Conservation (phyloP, 345 rosid species). For the Populus alba region DNA sequence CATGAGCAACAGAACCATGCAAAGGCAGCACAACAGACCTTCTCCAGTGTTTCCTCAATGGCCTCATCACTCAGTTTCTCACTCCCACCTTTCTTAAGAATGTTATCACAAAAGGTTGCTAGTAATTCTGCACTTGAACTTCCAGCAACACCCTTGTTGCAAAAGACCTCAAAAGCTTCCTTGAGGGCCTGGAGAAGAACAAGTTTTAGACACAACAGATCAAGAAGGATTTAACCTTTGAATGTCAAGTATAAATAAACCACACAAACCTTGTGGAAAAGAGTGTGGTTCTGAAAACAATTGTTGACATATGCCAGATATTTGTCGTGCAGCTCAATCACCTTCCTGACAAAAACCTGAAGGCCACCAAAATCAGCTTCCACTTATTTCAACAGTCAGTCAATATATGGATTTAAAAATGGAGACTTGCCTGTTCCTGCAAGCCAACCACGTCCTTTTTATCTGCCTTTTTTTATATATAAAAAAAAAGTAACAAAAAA, state of each 20-base stretch:
- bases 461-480: constrained; percentile 9
- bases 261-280: constrained; percentile 37
- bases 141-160: constrained; percentile 35
- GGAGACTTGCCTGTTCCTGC: constrained; percentile 26
- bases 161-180: constrained; percentile 40
- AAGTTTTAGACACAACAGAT: background rate
- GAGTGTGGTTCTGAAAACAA: constrained; percentile 37
- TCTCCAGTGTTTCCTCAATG: constrained; percentile 39
- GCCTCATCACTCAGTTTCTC: constrained; percentile 46
- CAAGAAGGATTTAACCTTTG: background rate
- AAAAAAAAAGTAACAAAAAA: background rate
- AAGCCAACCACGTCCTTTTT: constrained; percentile 26
- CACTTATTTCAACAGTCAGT: background rate
- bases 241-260: background rate
- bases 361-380: constrained; percentile 9
- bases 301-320: constrained; percentile 28
- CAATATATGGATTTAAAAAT: background rate
- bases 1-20: background rate
- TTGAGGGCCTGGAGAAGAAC: constrained; percentile 28
- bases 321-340: constrained; percentile 45
- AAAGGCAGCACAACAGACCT: constrained; percentile 15
- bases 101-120: constrained; percentile 40
- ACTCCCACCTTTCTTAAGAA: constrained; percentile 39
- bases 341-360: constrained; percentile 35
- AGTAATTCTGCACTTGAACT: constrained; percentile 38